Base-by-base conservation (phyloP, 2,329 filamentous ascomycete species). In the Daldinia sp. region DNA sequence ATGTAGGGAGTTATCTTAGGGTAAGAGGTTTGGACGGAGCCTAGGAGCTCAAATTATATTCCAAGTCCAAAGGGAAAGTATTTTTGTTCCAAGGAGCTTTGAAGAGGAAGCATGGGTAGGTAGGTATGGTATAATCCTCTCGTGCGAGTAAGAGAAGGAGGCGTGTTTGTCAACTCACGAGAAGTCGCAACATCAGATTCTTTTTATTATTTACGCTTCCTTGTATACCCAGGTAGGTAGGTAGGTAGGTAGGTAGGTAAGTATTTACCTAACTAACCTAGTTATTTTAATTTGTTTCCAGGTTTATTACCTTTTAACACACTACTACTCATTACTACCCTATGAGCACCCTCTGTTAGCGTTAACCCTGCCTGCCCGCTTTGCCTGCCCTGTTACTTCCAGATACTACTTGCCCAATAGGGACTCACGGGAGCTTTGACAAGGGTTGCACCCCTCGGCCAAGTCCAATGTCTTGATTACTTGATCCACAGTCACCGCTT, bases 321-420 rank as follows among this genome's bases (percentile, higher is more conserved):
- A 1, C 21, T 23, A 19, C 5, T 32, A 35, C n/a, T n/a, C n/a
- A n/a, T n/a, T n/a, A n/a, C n/a, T n/a, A n/a, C n/a, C n/a, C n/a
- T n/a, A n/a, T n/a, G n/a, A n/a, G n/a, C n/a, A n/a, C n/a, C n/a
- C n/a, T n/a, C n/a, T n/a, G n/a, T n/a, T n/a, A n/a, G n/a, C n/a
- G n/a, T n/a, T n/a, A n/a, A n/a, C n/a, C n/a, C n/a, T n/a, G n/a
- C n/a, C n/a, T n/a, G n/a, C n/a, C n/a, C n/a, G n/a, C n/a, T n/a
- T n/a, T n/a, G n/a, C n/a, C n/a, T n/a, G n/a, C 29, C 27, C 27
- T 50, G 19, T 27, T 17, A 41, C 50, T 32, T 53, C 54, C 48
- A 61, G 58, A 62, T 67, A 41, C 53, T 58, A 63, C 61, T 62
- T 67, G 55, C 62, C 65, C 65, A 67, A 67, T 67, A 63, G 50